Evolutionary conservation across 1,139 yeast genomes (phyloP).

Genomic region (Taphrina pruni): DNA sequence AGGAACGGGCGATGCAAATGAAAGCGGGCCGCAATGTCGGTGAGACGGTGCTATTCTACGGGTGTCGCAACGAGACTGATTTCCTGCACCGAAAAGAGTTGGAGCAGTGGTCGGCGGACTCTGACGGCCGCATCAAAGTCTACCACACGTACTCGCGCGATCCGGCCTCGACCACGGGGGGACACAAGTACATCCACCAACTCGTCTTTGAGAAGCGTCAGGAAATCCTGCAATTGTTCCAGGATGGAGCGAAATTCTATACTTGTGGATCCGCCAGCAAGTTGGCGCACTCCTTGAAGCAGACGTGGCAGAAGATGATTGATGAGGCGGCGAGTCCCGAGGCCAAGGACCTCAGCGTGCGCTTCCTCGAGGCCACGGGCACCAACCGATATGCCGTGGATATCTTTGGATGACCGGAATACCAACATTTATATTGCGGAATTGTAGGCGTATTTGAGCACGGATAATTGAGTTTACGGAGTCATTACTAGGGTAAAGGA

Average conservation of each 20-base stretch:
- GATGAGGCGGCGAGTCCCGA: conserved; percentile 13
- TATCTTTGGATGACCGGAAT: conserved; percentile 19
- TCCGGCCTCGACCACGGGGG: conserved; percentile 10
- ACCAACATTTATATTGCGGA: no score
- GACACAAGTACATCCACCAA: conserved; percentile 35
- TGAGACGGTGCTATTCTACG: conserved; percentile 77
- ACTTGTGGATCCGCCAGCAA: conserved; percentile 40
- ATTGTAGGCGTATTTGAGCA: no score
- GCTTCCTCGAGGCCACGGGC: conserved; percentile 27
- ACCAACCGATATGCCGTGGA: conserved; percentile 36
- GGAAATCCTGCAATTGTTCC: conserved; percentile 18
- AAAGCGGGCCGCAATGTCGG: conserved; percentile 66
- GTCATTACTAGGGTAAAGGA: no score
- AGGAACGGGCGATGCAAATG: conserved; percentile 73
- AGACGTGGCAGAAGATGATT: conserved; percentile 31
- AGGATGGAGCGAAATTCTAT: conserved; percentile 29
- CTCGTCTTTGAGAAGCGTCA: conserved; percentile 21
- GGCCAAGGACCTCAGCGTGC: neutral
- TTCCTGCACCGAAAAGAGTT: conserved; percentile 46
- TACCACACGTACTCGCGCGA: conserved; percentile 28
- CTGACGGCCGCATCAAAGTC: conserved; percentile 16
- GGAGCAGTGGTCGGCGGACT: conserved; percentile 31
- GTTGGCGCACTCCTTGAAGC: conserved; percentile 33
- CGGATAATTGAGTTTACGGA: neutral
- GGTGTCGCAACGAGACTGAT: conserved; percentile 67